phyloP scores from a whole-genome alignment of 164 flowering plant genomes.

The Malania oleifera region DNA sequence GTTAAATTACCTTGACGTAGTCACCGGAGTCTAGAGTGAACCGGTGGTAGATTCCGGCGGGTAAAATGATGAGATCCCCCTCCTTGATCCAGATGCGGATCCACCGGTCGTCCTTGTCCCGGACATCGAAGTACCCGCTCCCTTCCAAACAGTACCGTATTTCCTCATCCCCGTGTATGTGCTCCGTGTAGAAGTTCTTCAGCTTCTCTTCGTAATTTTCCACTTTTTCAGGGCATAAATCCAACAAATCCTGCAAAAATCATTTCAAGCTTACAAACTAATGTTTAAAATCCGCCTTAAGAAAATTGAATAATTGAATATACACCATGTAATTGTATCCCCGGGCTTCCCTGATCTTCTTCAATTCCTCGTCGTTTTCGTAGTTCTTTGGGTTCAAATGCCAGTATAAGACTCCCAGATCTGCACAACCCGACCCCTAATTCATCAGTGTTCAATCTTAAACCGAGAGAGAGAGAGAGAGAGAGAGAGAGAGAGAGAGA shows the following conservation, averaged over 20 bases:
- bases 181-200: slow-evolving; percentile 86
- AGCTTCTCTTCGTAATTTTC: slow-evolving; percentile 81
- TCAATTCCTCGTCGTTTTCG: slow-evolving; percentile 59
- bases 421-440: slow-evolving; percentile 23
- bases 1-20: slow-evolving; percentile 63
- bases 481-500: slow-evolving; percentile 3
- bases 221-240: slow-evolving; percentile 79
- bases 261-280: not conserved
- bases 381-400: slow-evolving; percentile 52
- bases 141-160: slow-evolving; percentile 90
- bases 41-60: slow-evolving; percentile 95
- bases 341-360: slow-evolving; percentile 52
- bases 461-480: not conserved
- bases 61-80: slow-evolving; percentile 82
- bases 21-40: slow-evolving; percentile 78
- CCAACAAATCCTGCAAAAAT: slow-evolving; percentile 66
- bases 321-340: slow-evolving; percentile 73
- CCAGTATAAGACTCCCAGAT: slow-evolving; percentile 72
- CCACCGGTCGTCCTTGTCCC: slow-evolving; percentile 87
- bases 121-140: slow-evolving; percentile 86
- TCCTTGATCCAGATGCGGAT: slow-evolving; percentile 77
- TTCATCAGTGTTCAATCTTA: too few species aligned
- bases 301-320: not conserved
- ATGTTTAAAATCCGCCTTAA: not conserved
- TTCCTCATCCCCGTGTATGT: slow-evolving; percentile 88